Evolutionary conservation across 2,329 filamentous ascomycete species (phyloP).

Genomic region (Phoma herbarum): DNA sequence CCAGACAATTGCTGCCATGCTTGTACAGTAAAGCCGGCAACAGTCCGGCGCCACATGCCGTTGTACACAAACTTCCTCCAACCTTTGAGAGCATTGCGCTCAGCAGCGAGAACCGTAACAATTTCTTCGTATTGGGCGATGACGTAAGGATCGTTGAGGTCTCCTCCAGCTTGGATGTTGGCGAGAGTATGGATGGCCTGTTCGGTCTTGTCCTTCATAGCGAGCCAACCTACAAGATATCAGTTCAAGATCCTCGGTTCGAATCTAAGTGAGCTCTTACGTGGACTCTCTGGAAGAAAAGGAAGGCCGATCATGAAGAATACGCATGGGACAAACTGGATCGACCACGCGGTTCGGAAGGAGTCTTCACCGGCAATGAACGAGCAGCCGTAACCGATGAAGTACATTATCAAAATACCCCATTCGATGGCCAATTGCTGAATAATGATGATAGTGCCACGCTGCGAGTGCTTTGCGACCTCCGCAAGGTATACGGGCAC

Average conservation of each 20-base stretch:
- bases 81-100: conserved; percentile 49
- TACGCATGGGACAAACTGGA: conserved; percentile 57
- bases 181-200: conserved; percentile 57
- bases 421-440: conserved; percentile 56
- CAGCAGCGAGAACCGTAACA: conserved; percentile 52
- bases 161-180: conserved; percentile 56
- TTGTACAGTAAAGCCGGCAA: conserved; percentile 65
- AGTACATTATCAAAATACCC: conserved; percentile 55
- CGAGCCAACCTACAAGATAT: conserved; percentile 51
- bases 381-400: conserved; percentile 58
- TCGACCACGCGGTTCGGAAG: conserved; percentile 58
- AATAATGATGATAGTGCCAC: conserved; percentile 56
- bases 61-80: conserved; percentile 59
- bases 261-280: conserved; percentile 23
- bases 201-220: conserved; percentile 57
- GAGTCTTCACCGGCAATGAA: conserved; percentile 52
- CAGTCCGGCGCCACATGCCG: conserved; percentile 67
- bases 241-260: not conserved
- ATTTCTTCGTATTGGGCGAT: conserved; percentile 61
- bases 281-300: conserved; percentile 58
- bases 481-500: conserved; percentile 58
- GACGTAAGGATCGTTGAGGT: conserved; percentile 57
- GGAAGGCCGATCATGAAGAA: conserved; percentile 56
- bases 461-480: conserved; percentile 54
- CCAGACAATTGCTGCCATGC: conserved; percentile 63